Evolutionary conservation across 1,284 basidiomycete species (phyloP).

Genomic region (Trichosporon faecale): DNA sequence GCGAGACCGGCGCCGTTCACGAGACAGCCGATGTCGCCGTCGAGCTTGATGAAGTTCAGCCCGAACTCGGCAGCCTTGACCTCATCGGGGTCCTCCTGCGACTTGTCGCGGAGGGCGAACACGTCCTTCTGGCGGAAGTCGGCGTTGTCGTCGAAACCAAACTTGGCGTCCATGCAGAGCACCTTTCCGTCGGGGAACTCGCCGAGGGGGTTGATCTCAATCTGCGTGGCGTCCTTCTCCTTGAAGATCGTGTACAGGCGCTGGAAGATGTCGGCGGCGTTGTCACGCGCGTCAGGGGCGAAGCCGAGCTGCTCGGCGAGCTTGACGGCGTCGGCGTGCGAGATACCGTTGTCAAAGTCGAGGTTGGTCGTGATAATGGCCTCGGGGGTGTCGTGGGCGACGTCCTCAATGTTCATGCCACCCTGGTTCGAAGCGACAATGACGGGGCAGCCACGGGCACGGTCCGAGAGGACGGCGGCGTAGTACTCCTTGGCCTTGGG

Average conservation of each 20-base stretch:
- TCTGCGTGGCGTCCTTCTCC: constrained; percentile 98
- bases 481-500: constrained; percentile 97
- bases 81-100: constrained; percentile 95
- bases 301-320: constrained; percentile 92
- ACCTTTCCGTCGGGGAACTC: constrained; percentile 89
- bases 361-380: constrained; percentile 97
- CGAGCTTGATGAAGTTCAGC: constrained; percentile 99
- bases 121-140: constrained; percentile 94
- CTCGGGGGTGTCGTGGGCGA: constrained; percentile 91
- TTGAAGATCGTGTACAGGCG: constrained; percentile 97
- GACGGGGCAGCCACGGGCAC: constrained; percentile 81
- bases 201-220: constrained; percentile 99
- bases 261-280: constrained; percentile 88
- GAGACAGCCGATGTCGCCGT: constrained; percentile 94
- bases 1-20: constrained; percentile 99
- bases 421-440: constrained; percentile 91
- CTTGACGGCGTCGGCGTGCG: constrained; percentile 66
- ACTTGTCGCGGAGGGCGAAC: constrained; percentile 83
- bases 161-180: constrained; percentile 99
- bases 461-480: constrained; percentile 94
- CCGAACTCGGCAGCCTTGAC: constrained; percentile 81
- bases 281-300: constrained; percentile 66
- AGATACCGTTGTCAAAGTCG: constrained; percentile 79
- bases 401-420: constrained; percentile 99
- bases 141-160: constrained; percentile 98